Evolutionary conservation across 306 rosid genomes (phyloP), one percentile per base, ranked within the genome.

Genomic region (Vigna mungo): DNA sequence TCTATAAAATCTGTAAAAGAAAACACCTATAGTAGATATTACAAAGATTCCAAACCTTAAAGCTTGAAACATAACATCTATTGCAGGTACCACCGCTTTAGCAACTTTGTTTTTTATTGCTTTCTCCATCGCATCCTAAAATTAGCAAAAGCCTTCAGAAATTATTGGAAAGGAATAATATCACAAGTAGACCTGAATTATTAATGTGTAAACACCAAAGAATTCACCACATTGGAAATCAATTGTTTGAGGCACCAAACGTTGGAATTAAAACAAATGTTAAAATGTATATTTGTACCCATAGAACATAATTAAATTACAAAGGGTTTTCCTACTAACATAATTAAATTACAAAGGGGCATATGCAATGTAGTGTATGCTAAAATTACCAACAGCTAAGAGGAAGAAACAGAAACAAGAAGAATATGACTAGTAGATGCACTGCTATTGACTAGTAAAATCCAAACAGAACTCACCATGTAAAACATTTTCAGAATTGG

Each of bases 1-100:
- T 21, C 68, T 23, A 54, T 13, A 37, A 39, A 46, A 77, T 71
- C 53, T 78, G 52, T 68, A 21, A 48, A 67, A 51, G 41, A 59
- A 78, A 65, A 41, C 60, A 51, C 67, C 46, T 65, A 43, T 58
- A 6, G 56, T 36, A 58, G 27, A 80, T 23, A 51, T 74, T 48
- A 54, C 78, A 80, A 78, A 65, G 30, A 77, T 52, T 68, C 48
- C 75, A 84, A 63, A 95, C 99, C 99, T 96, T 76, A 96, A 78
- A 65, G 99, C 98, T 80, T 89, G 97, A 93, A 96, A 96, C 99
- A 96, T 96, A 80, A 93, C 99, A 88, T 96, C 99, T 74, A 96
- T 88, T 16, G 99, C 99, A 56, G 99, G 98, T 41, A 96, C 99
- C 61, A 96, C 99, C 6, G 99, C 99, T 80, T 96, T 96, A 53